Conservation (phyloP, 2,329 filamentous ascomycete genomes). For the Epichloe sibirici region DNA sequence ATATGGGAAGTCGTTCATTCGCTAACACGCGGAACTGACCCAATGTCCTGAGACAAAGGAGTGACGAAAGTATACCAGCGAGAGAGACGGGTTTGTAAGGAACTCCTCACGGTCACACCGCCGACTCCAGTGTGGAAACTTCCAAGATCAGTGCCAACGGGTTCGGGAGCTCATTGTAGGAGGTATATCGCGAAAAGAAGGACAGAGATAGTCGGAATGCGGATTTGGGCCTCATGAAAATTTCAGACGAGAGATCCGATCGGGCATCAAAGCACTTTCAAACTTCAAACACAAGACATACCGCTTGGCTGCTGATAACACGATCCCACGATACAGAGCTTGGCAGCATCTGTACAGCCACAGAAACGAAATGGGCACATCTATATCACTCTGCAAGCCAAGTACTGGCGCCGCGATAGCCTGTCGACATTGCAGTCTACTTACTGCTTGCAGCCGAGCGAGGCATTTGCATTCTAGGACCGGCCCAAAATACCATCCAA, state of each 20-base stretch:
- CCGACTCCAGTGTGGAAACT: not conserved
- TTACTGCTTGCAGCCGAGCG: too few species aligned
- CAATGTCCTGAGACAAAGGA: not conserved
- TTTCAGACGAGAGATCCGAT: not conserved
- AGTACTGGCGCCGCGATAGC: not conserved
- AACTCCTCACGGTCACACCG: not conserved
- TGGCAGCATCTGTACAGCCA: not conserved
- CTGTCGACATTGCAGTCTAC: too few species aligned
- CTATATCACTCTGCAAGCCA: not conserved
- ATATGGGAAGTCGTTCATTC: too few species aligned
- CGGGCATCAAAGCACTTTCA: not conserved
- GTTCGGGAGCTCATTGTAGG: not conserved
- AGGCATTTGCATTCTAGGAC: too few species aligned
- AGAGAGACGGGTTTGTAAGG: not conserved
- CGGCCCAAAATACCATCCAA: too few species aligned
- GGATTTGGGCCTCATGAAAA: not conserved
- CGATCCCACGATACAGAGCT: not conserved
- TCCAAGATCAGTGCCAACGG: not conserved
- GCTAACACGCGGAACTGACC: not conserved
- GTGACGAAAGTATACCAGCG: not conserved
- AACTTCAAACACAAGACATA: not conserved
- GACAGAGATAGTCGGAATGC: too few species aligned
- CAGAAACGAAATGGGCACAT: not conserved
- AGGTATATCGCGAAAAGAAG: too few species aligned
- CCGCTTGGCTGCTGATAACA: not conserved